A percentile compares a stretch with the other conserved stretches of the same genome.
phyloP scores from a whole-genome alignment of 2,329 filamentous ascomycete species.

The Paecilomyces fulvus region DNA sequence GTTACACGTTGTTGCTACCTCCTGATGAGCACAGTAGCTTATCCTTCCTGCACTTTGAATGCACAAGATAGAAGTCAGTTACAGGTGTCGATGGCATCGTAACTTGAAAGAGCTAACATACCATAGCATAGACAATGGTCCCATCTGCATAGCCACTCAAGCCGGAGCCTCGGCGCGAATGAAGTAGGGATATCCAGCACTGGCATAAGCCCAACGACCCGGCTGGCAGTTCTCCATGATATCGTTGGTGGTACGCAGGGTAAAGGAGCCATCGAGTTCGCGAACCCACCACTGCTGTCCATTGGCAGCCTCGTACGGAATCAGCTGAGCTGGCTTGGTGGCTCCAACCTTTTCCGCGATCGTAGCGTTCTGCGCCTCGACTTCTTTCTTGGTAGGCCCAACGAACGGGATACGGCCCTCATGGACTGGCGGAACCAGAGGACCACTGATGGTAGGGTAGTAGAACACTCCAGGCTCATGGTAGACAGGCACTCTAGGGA shows the following conservation, averaged over 20 bases:
- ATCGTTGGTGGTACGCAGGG: slow-evolving; percentile 20
- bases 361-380: slow-evolving; percentile 20
- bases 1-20: background rate
- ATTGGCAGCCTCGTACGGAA: slow-evolving; percentile 20
- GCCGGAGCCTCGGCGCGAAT: background rate
- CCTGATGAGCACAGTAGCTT: background rate
- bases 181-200: background rate
- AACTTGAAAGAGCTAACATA: background rate
- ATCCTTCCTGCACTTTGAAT: background rate
- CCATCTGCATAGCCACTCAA: background rate
- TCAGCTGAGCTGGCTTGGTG: slow-evolving; percentile 16
- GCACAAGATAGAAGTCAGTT: background rate
- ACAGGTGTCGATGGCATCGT: background rate
- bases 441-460: background rate
- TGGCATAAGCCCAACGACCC: slow-evolving; percentile 15
- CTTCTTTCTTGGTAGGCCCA: slow-evolving; percentile 15
- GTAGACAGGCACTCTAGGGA: background rate
- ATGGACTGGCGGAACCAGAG: background rate
- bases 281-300: slow-evolving; percentile 26
- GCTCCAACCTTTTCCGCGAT: slow-evolving; percentile 14
- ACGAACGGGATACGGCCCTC: slow-evolving; percentile 5
- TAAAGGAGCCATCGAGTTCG: slow-evolving; percentile 26
- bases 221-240: slow-evolving; percentile 21
- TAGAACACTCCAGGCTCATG: background rate
- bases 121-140: background rate